Base-by-base conservation (phyloP, 2,329 filamentous ascomycete species). In the Phyllachora maydis region DNA sequence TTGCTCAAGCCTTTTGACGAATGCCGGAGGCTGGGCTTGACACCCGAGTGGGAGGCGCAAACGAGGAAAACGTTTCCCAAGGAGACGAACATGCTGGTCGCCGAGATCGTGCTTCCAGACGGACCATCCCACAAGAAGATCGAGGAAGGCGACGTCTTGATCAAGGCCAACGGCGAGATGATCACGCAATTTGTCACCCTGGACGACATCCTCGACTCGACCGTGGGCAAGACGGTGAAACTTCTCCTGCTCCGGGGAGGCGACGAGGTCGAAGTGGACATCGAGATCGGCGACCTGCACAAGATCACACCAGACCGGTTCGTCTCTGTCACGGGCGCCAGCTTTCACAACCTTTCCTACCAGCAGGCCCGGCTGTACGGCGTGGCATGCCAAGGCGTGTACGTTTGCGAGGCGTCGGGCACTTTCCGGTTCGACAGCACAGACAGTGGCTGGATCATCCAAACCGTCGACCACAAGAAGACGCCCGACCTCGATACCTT, bases 1-100 rank as follows among this genome's bases (percentile, higher is more conserved):
- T 63, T 95, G 25, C 64, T 98, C 31, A 95, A 95, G 48, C 81
- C 88, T 0, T 98, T 98, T 37, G 90, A 98, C 37, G 90, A 98
- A 46, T 95, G 88, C 46, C 71, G 85, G 26, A 66, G 88, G 29
- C 57, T 98, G 8, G 88, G 88, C 6, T 56, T 98, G 29, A 79
- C 67, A 2, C 61, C 82, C 0, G 65, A 81, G 24, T 90, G 81
- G 71, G 88, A 98, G 53, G 73, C 77, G 18, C 70, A 73, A 27
- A 69, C 91, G 32, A 72, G 88, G 16, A 68, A 76, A 35, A 59
- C 67, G 14, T 91, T 92, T 35, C 88, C 90, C 1, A 75, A 78
- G 36, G 88, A 93, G 51, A 95, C 82, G 13, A 90, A 88, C 40
- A 83, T 98, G 79, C 65, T 98, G 14, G 85, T 93, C 8, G 85